Conservation (phyloP, 306 rosid species). For the Cicer bijugum region DNA sequence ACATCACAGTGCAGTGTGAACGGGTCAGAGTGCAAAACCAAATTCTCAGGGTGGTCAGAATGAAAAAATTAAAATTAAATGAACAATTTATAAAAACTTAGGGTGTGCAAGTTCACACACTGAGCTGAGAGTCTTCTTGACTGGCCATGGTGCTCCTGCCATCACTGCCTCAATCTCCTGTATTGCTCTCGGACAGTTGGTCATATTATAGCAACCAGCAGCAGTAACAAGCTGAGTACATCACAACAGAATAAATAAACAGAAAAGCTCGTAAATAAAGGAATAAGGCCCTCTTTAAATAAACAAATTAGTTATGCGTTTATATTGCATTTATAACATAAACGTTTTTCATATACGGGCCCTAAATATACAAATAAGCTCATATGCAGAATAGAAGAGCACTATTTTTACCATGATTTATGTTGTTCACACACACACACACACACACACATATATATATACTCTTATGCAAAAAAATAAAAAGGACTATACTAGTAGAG, state of each 20-base stretch:
- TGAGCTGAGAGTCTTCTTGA: slow-evolving; percentile 22
- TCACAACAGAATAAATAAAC: slow-evolving; percentile 1
- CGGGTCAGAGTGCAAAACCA: too few relatives aligned
- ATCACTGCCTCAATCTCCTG: slow-evolving; percentile 83
- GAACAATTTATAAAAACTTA: too few relatives aligned
- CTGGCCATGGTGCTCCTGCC: slow-evolving; percentile 87
- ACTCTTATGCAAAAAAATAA: neutral
- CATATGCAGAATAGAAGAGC: slow-evolving; percentile 15
- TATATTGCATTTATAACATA: too few relatives aligned
- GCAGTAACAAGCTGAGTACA: slow-evolving; percentile 66
- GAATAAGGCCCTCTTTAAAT: neutral
- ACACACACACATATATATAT: neutral
- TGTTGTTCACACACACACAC: too few relatives aligned
- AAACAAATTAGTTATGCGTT: too few relatives aligned
- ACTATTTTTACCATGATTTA: neutral
- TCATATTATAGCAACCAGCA: slow-evolving; percentile 78
- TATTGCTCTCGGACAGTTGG: slow-evolving; percentile 71
- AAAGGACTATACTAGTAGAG: slow-evolving; percentile 12
- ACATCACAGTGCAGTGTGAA: too few relatives aligned
- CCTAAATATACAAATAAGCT: neutral
- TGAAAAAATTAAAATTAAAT: too few relatives aligned
- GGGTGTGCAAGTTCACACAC: too few relatives aligned
- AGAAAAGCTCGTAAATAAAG: neutral
- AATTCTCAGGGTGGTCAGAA: too few relatives aligned
- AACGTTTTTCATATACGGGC: too few relatives aligned